phyloP scores from a whole-genome alignment of 2,329 filamentous ascomycete species.

The Ceratocystis ficicola region DNA sequence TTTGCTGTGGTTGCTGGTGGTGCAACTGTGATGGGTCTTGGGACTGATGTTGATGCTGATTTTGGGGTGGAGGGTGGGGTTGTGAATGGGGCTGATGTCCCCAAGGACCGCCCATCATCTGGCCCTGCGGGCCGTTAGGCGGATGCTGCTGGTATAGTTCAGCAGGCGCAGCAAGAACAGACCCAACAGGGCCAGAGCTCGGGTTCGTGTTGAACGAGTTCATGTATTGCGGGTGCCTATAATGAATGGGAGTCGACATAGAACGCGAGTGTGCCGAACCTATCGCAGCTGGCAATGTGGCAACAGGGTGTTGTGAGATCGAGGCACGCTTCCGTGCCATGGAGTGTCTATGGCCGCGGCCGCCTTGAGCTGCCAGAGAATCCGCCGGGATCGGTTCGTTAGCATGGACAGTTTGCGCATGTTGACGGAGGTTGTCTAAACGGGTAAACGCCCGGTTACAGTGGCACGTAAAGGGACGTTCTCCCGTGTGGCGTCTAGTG shows the following conservation, averaged over 20 bases:
- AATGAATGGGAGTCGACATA: conserved; percentile 20
- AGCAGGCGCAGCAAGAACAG: conserved; percentile 4
- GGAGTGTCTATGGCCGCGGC: conserved; percentile 63
- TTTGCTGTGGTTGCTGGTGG: conserved; percentile 1
- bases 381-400: conserved; percentile 94
- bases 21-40: conserved; percentile 4
- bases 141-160: conserved; percentile 16
- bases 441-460: conserved; percentile 56
- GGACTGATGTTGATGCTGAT: neutral
- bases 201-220: conserved; percentile 15
- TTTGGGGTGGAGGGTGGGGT: neutral
- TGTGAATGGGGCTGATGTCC: conserved; percentile 1
- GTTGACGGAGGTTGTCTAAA: conserved; percentile 54
- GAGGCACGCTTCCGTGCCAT: conserved; percentile 43
- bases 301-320: conserved; percentile 44
- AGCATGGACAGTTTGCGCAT: conserved; percentile 93
- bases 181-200: conserved; percentile 7
- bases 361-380: conserved; percentile 74
- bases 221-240: conserved; percentile 10
- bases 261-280: conserved; percentile 17
- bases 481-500: conserved; percentile 83
- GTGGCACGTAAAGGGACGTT: conserved; percentile 92
- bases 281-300: conserved; percentile 37
- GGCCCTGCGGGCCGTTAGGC: neutral
- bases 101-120: neutral